phyloP scores from a whole-genome alignment of 2,329 filamentous ascomycete species.

The Colletotrichum sojae region DNA sequence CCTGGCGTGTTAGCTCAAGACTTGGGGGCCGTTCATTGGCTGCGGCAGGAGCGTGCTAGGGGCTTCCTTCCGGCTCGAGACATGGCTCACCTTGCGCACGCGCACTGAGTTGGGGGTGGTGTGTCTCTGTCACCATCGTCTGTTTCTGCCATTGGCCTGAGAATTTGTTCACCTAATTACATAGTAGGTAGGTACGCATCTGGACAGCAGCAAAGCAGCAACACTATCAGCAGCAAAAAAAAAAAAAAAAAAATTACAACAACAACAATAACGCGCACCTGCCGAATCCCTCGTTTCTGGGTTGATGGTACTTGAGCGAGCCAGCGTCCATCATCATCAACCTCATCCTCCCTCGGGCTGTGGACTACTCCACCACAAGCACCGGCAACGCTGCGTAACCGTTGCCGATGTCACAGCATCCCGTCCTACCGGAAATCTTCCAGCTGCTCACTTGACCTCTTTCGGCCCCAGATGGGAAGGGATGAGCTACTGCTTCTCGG shows the following conservation, averaged over 20 bases:
- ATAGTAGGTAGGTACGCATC: background rate
- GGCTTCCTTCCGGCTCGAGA: constrained; percentile 16
- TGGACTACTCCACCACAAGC: too few species aligned
- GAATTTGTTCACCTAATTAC: background rate
- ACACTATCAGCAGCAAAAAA: too few species aligned
- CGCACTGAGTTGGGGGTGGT: background rate
- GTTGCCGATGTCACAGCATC: constrained; percentile 23
- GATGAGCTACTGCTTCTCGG: constrained; percentile 24
- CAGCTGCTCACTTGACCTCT: constrained; percentile 39
- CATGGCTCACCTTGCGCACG: constrained; percentile 25
- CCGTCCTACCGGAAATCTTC: constrained; percentile 37
- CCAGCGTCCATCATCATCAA: background rate
- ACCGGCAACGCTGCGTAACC: constrained; percentile 5
- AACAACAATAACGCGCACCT: background rate
- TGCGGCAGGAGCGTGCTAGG: constrained; percentile 10
- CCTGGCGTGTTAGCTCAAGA: constrained; percentile 21
- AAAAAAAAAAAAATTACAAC: background rate
- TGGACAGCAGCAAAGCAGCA: background rate
- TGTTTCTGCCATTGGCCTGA: background rate
- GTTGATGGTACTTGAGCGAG: too few species aligned
- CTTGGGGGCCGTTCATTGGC: constrained; percentile 19
- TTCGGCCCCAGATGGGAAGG: constrained; percentile 26
- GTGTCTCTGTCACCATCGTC: background rate
- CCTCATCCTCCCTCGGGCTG: background rate
- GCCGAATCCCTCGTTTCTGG: background rate